Conservation (phyloP, 495 filamentous ascomycete genomes). For the Neurospora sp. region DNA sequence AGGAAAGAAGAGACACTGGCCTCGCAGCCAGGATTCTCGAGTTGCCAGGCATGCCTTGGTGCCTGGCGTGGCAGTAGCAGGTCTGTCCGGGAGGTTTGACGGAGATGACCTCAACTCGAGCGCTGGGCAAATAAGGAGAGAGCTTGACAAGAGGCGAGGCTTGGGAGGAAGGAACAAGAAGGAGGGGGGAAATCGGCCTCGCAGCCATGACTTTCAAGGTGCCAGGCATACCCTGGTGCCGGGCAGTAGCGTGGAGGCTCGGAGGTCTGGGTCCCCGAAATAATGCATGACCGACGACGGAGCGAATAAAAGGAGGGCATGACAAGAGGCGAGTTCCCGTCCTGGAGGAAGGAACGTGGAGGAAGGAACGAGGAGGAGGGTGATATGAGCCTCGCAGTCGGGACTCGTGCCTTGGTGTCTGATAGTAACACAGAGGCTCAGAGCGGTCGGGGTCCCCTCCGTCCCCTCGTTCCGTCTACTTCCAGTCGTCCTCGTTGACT, state of each 20-base stretch:
- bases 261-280: too few relatives aligned
- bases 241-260: not conserved
- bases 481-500: not conserved
- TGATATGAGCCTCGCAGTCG: not conserved
- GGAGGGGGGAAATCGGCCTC: not conserved
- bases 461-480: not conserved
- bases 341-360: not conserved
- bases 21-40: not conserved
- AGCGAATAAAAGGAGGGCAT: not conserved
- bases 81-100: too few relatives aligned
- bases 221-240: not conserved
- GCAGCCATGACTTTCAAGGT: not conserved
- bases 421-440: not conserved
- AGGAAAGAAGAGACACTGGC: not conserved
- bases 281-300: too few relatives aligned
- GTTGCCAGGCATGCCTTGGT: not conserved
- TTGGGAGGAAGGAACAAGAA: not conserved
- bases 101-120: not conserved
- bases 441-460: not conserved
- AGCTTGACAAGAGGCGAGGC: not conserved
- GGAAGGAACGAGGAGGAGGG: not conserved
- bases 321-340: not conserved
- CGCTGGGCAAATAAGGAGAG: not conserved
- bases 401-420: not conserved
- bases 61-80: not conserved